Conservation (phyloP, 768 basidiomycete genomes). For the Coprinellus micaceus region DNA sequence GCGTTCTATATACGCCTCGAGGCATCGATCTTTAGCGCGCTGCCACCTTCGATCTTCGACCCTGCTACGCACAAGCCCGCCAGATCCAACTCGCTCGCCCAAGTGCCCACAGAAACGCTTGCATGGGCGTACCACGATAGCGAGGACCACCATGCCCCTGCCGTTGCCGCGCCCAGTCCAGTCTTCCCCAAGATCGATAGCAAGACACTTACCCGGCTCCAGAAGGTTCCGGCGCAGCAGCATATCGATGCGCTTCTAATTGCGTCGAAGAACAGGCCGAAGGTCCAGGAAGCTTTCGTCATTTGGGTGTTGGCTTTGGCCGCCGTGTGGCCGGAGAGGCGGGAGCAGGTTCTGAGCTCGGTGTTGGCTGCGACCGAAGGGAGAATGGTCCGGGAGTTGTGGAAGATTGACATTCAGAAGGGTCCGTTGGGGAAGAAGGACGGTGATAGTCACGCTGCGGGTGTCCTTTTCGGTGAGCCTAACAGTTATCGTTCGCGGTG, state of each 20-base stretch:
- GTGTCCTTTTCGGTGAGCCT: no score
- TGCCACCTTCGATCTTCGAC: constrained; percentile 55
- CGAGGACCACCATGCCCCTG: constrained; percentile 37
- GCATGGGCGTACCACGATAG: constrained; percentile 23
- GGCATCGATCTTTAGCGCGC: constrained; percentile 43
- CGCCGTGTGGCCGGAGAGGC: constrained; percentile 55
- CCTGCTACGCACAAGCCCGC: constrained; percentile 21
- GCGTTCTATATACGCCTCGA: constrained; percentile 53
- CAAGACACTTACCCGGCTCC: constrained; percentile 61
- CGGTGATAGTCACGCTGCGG: constrained; percentile 8
- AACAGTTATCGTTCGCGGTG: constrained; percentile 16
- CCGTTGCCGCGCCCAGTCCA: constrained; percentile 32
- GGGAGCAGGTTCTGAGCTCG: constrained; percentile 54
- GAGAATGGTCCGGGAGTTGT: constrained; percentile 72
- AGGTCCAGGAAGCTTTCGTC: constrained; percentile 47
- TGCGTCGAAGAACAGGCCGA: constrained; percentile 35
- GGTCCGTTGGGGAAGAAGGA: constrained; percentile 62
- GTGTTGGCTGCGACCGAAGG: constrained; percentile 48
- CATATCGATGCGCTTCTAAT: constrained; percentile 58
- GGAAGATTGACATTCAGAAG: constrained; percentile 59
- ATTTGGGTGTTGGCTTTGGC: constrained; percentile 55
- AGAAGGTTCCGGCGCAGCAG: constrained; percentile 46
- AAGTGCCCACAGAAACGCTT: not conserved
- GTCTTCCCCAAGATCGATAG: constrained; percentile 46
- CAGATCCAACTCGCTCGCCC: no score